A percentile compares a stretch with the other conserved stretches of the same genome.
Conservation (phyloP, 2,329 filamentous ascomycete species). For the Fusarium concolor region DNA sequence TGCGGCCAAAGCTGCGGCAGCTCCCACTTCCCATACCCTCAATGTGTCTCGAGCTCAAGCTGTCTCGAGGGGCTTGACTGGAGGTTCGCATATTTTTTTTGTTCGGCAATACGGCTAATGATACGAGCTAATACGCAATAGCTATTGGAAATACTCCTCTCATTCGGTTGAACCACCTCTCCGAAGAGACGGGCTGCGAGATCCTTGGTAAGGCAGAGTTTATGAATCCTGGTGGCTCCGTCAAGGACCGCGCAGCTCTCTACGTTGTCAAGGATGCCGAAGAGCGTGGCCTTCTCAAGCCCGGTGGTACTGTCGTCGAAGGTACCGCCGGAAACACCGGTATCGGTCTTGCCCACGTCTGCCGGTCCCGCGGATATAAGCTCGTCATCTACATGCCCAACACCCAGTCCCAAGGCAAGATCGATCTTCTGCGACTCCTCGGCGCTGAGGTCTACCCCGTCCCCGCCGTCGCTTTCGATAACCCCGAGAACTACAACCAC, state of each 20-base stretch:
- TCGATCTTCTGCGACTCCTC: conserved; percentile 89
- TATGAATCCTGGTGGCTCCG: conserved; percentile 95
- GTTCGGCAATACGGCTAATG: neutral
- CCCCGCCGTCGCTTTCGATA: conserved; percentile 93
- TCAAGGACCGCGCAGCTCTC: conserved; percentile 96
- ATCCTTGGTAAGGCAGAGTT: conserved; percentile 98
- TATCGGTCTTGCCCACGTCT: conserved; percentile 97
- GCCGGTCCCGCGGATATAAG: conserved; percentile 89
- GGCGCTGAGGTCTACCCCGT: conserved; percentile 97
- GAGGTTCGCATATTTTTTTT: conserved; percentile 68
- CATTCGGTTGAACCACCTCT: conserved; percentile 88
- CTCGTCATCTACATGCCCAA: conserved; percentile 99
- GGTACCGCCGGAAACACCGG: conserved; percentile 98
- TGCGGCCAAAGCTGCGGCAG: conserved; percentile 56
- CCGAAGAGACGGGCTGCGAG: conserved; percentile 91
- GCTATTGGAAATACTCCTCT: conserved; percentile 98
- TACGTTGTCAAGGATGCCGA: conserved; percentile 96
- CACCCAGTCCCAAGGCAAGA: conserved; percentile 97
- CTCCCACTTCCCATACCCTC: conserved; percentile 70
- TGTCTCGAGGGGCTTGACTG: conserved; percentile 80
- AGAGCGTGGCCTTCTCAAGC: conserved; percentile 81
- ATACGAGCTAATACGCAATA: conserved; percentile 50
- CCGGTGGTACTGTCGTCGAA: conserved; percentile 95
- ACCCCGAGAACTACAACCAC: conserved; percentile 98
- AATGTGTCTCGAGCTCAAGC: conserved; percentile 84